Evolutionary conservation across 768 basidiomycete genomes (phyloP), one percentile per base, ranked within the genome.

Genomic region (Auriscalpium orientale): DNA sequence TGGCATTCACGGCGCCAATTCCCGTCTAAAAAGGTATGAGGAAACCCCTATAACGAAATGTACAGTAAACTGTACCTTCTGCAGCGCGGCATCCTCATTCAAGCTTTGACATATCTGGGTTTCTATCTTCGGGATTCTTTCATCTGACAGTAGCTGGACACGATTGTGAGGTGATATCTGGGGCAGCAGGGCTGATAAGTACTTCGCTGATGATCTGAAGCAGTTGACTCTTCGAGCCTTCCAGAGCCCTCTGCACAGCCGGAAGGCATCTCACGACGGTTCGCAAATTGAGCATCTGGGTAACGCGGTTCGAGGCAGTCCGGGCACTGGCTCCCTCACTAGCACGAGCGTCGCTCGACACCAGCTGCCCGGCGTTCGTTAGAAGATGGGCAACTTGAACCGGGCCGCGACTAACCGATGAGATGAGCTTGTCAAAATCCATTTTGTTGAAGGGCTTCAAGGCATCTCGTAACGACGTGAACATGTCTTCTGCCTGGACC

Each of bases 401-500:
- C n/a, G 22, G 2, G 13, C 6, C 36, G 5, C 28, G 18, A 60
- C 75, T 57, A 63, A 86, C 89, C 28, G 81, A 81, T 48, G 79
- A 82, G 37, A 92, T 87, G 8, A 97, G 72, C 65, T 89, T 94
- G 69, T 98, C 95, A 28, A 95, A 79, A 63, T 98, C 95, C 67
- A 89, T 75, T 65, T 88, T 87, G 66, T 89, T 84, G 53, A 93
- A 69, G 2, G 76, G 68, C 67, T 83, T 86, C 46, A 95, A 74
- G 0, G 84, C 87, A 58, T 82, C 79, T 53, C 84, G 79, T 46
- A 90, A 72, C 35, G 83, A 79, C 3, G 76, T 82, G 63, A 87
- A 92, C 36, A 75, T 76, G 51, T 90, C 87, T 70, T 94, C 91
- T 5, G 78, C 78, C 53, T 87, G 79, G 21, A 93, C 76, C 0